Evolutionary conservation across 148 eudicot genomes (phyloP).

Genomic region (Vaccinium macrocarpon): DNA sequence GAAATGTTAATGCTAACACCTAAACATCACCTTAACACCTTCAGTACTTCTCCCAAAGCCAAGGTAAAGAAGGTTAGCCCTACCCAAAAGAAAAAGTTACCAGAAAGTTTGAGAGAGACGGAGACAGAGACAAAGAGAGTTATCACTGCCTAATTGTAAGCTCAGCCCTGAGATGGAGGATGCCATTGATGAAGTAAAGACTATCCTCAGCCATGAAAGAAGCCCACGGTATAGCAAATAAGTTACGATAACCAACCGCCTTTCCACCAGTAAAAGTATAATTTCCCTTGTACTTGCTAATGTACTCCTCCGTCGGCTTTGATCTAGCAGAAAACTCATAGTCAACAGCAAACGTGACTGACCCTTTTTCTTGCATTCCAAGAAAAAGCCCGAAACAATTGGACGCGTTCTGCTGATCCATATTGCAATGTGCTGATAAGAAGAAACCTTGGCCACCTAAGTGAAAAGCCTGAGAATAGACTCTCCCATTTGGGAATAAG

Average conservation of each 20-base stretch:
- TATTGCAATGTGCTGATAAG: slow-evolving; percentile 88
- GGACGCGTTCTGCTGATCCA: slow-evolving; percentile 87
- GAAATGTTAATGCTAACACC: slow-evolving; percentile 8
- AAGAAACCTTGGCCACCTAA: slow-evolving; percentile 93
- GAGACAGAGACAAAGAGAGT: background rate
- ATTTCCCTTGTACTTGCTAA: slow-evolving; percentile 83
- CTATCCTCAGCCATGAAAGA: slow-evolving; percentile 89
- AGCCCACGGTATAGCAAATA: slow-evolving; percentile 79
- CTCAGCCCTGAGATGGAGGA: slow-evolving; percentile 82
- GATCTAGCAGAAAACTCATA: slow-evolving; percentile 86
- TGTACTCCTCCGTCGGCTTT: slow-evolving; percentile 71
- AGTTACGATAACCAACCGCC: slow-evolving; percentile 85
- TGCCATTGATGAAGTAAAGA: slow-evolving; percentile 74
- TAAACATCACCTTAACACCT: slow-evolving; percentile 1
- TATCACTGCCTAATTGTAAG: slow-evolving; percentile 66
- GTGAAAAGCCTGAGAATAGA: slow-evolving; percentile 92
- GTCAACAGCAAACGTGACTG: slow-evolving; percentile 78
- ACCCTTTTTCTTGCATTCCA: slow-evolving; percentile 95
- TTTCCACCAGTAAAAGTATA: slow-evolving; percentile 90
- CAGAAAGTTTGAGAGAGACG: background rate
- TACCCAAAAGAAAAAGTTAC: background rate
- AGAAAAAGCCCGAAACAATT: slow-evolving; percentile 84
- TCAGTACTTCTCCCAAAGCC: background rate
- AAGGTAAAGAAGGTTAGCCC: slow-evolving; percentile 19
- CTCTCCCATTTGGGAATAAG: slow-evolving; percentile 73